Percentiles rank a stretch among this genome's conserved stretches.
phyloP scores from a whole-genome alignment of 192 early-diverging fungal genomes.

The Helicostylum pulchrum region DNA sequence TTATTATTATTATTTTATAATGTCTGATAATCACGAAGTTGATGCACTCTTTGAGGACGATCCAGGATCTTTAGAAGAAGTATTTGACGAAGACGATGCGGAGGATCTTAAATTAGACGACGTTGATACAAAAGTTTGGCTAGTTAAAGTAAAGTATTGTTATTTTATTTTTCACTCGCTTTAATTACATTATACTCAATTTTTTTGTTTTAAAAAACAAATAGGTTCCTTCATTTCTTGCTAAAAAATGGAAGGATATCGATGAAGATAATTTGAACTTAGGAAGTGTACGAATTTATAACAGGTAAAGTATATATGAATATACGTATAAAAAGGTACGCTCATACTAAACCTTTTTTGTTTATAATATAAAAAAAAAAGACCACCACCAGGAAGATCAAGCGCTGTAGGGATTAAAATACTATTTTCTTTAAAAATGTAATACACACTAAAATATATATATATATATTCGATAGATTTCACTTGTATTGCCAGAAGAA shows the following conservation, averaged over 20 bases:
- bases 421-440: too few species aligned
- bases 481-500: conserved; percentile 66
- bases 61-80: conserved; percentile 43
- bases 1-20: background rate
- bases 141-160: conserved; percentile 81
- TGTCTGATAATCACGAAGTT: conserved; percentile 37
- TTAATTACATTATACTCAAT: too few species aligned
- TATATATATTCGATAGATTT: conserved; percentile 37
- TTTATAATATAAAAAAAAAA: background rate
- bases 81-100: conserved; percentile 60
- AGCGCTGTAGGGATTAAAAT: conserved; percentile 11
- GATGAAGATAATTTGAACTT: conserved; percentile 67
- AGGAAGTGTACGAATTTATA: conserved; percentile 77
- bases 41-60: conserved; percentile 54
- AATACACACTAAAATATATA: too few species aligned
- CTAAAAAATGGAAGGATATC: conserved; percentile 74
- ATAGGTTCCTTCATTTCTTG: conserved; percentile 83
- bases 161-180: background rate
- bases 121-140: conserved; percentile 78
- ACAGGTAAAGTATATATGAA: conserved; percentile 32
- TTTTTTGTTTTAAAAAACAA: too few species aligned
- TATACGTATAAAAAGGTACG: too few species aligned
- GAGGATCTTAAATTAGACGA: conserved; percentile 68
- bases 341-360: too few species aligned
- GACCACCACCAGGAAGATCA: conserved; percentile 8